Base-by-base conservation (phyloP, 1,284 basidiomycete genomes). In the Heterobasidion parviporum region DNA sequence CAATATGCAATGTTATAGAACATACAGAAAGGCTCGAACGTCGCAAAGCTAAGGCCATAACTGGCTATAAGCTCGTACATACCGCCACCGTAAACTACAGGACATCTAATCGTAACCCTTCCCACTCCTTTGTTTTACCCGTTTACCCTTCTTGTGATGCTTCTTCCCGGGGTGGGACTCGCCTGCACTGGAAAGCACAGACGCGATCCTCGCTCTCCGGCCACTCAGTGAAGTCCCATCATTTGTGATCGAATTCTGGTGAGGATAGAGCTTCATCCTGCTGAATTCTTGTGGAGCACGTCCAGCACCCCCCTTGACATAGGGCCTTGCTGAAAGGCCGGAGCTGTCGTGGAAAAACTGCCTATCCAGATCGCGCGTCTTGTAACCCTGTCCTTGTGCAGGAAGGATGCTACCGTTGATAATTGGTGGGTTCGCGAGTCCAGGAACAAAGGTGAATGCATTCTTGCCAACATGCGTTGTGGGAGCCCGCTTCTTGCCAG, bases 101-200 rank as follows among this genome's bases (percentile, higher is more conserved):
- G 7, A 3, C 38, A 41, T 41, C 38, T 41, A 41, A 41, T 95
- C 94, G 64, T 97, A 97, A 34, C 94, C 94, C 65, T 83, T 87
- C 32, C 94, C 94, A 65, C 90, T 93, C 62, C 94, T 75, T 71
- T 93, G 87, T 73, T 98, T 98, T 56, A 81, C 81, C 56, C 86
- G 75, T 78, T 92, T 85, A 73, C 80, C 73, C 65, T 86, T 89
- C 74, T 95, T 98, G 76, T 92, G 91, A 64, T 90, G 87, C 69
- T 94, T 95, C 77, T 97, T 98, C 18, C 82, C 81, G 8, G 70
- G 67, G 35, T 66, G 65, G 20, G 67, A 61, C 45, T 75, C 74
- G 16, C 72, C 74, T 47, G 72, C 68, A 55, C 70, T 77, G 47
- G 73, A 75, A 54, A 81, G 62, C n/a, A 82, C 69, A 2, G 75